These are phyloP conservation scores for Euphorbia lathyris DNA, from an alignment of 345 rosid species.

Conservation along the genomic window DNA sequence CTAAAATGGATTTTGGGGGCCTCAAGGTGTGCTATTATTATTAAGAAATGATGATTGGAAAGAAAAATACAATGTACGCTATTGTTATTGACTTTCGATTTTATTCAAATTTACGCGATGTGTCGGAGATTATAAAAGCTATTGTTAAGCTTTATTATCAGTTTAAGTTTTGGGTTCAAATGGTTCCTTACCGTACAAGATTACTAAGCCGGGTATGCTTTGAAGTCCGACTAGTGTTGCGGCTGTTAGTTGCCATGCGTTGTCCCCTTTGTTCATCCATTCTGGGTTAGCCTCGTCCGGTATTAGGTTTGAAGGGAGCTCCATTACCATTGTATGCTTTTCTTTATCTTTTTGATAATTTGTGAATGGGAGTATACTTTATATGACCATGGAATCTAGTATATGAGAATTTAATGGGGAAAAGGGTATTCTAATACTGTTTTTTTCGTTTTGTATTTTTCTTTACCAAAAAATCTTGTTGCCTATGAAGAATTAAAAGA, in stretches of 20 bases:
- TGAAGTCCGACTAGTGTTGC: constrained; percentile 53
- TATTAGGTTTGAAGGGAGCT: constrained; percentile 35
- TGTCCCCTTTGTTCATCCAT: constrained; percentile 54
- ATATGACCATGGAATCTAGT: not conserved
- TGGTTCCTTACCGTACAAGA: constrained; percentile 32
- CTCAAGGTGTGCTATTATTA: too few species aligned
- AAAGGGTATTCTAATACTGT: not conserved
- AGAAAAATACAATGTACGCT: too few species aligned
- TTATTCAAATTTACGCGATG: too few species aligned
- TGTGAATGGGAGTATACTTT: not conserved
- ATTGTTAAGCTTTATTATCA: too few species aligned
- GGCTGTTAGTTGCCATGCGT: constrained; percentile 54
- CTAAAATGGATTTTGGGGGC: too few species aligned
- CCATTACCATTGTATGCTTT: constrained; percentile 12
- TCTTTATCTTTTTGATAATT: not conserved
- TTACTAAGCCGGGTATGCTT: constrained; percentile 45
- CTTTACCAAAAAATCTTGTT: too few species aligned
- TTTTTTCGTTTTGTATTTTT: not conserved
- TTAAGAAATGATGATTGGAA: too few species aligned
- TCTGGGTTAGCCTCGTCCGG: constrained; percentile 40
- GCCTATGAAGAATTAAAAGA: too few species aligned
- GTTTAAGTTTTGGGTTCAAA: too few species aligned
- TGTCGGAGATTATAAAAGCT: too few species aligned
- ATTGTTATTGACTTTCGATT: too few species aligned
- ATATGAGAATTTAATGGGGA: not conserved